phyloP scores from a whole-genome alignment of 1,139 yeast species.

The Hanseniaspora sp. region DNA sequence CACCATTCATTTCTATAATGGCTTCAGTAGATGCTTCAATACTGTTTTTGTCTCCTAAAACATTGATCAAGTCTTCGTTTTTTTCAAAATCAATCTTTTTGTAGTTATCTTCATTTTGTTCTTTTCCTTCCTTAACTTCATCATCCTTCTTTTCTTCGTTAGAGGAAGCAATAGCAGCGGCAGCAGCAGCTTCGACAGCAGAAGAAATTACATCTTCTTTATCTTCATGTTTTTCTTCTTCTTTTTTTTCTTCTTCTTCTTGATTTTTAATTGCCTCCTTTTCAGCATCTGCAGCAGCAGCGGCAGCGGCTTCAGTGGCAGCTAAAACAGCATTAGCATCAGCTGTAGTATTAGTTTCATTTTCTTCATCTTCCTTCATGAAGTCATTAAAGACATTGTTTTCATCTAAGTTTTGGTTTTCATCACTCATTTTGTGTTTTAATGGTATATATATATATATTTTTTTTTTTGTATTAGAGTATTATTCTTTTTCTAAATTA shows the following conservation, averaged over 20 bases:
- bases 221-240: not conserved
- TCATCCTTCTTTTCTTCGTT: not conserved
- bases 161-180: not conserved
- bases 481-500: not conserved
- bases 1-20: not conserved
- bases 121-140: not conserved
- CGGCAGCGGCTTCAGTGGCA: not conserved
- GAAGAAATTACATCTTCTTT: slow-evolving; percentile 3
- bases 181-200: slow-evolving; percentile 11
- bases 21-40: slow-evolving; percentile 8
- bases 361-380: slow-evolving; percentile 14
- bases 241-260: not conserved
- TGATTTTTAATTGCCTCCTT: not conserved
- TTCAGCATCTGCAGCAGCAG: not conserved
- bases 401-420: slow-evolving; percentile 8
- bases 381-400: slow-evolving; percentile 14
- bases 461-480: not conserved
- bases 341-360: not conserved
- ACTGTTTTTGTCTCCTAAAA: not conserved
- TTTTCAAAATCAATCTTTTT: not conserved
- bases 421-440: not conserved
- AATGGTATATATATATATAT: not conserved
- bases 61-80: not conserved
- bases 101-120: not conserved
- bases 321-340: not conserved